Conservation (phyloP, 1,284 basidiomycete species). For the Sporisorium exsertum region DNA sequence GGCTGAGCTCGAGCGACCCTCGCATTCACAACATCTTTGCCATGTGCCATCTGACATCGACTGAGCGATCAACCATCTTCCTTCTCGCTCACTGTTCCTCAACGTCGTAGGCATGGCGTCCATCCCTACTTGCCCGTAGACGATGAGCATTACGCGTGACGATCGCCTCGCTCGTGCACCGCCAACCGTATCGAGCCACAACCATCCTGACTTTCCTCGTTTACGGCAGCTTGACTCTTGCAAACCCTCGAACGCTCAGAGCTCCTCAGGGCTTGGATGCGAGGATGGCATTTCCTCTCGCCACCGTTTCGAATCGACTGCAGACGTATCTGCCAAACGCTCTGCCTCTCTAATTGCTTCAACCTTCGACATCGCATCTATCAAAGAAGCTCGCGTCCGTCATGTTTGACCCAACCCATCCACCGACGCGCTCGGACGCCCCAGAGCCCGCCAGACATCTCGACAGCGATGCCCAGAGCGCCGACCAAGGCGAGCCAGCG, state of each 20-base stretch:
- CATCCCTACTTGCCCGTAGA: background rate
- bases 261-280: background rate
- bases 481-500: conserved; percentile 4
- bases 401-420: conserved; percentile 23
- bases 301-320: background rate
- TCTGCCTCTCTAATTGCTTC: background rate
- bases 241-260: background rate
- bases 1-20: conserved; percentile 1
- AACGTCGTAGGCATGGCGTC: conserved; percentile 8
- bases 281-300: background rate
- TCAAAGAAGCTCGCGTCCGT: background rate
- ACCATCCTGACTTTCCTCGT: background rate
- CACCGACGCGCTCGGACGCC: conserved; percentile 8
- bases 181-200: background rate
- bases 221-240: background rate
- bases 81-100: background rate
- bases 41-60: background rate
- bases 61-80: background rate
- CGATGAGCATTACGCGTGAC: background rate
- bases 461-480: background rate
- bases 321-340: background rate
- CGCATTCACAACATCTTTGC: background rate
- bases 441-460: background rate
- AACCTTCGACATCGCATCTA: background rate
- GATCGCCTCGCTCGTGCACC: background rate